Base-by-base conservation (phyloP, 139 green algal genomes). In the Tetratostichococcus sp. region DNA sequence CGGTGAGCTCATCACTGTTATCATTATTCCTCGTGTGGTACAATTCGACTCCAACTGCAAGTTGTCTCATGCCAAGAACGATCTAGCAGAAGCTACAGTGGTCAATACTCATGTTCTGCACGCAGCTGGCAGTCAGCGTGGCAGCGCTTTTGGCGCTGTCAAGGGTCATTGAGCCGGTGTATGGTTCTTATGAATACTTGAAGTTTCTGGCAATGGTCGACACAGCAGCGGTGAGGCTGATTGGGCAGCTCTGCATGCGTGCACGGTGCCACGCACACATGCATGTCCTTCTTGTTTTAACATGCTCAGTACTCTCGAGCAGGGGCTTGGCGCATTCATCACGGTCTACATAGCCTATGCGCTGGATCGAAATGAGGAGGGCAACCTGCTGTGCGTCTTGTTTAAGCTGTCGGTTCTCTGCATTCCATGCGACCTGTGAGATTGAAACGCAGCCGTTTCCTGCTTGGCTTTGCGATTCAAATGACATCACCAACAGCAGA, bases 171-270 rank as follows among this genome's bases (percentile, higher is more conserved):
- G 94, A 98, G 84, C 93, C 94, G 0, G 70, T 95, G 0, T 92
- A 95, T 74, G 94, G 94, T 14, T 88, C 79, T 0, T 88, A 84
- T 3, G 94, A 94, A 77, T 91, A 94, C 30, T 71, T 97, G 2
- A 91, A 90, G 43, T 92, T 94, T 69, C 77, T 97, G 25, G 80
- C 89, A 1, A 30, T 91, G 0, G 85, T 93, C 0, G 85, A 89
- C 62, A 30, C 87, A 1, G 43, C 62, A 17, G 82, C 79, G 30
- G 50, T 62, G 19, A 8, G 50, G n/a, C n/a, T n/a, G n/a, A n/a
- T n/a, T n/a, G n/a, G n/a, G n/a, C n/a, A n/a, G n/a, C n/a, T n/a
- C n/a, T n/a, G n/a, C n/a, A n/a, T 50, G 39, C 8, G 11, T 50
- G 39, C 39, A 50, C 6, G 11, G 39, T 50, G 11, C 39, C 39